phyloP scores from a whole-genome alignment of 2,329 filamentous ascomycete genomes.

The Dactylonectria estremocensis region DNA sequence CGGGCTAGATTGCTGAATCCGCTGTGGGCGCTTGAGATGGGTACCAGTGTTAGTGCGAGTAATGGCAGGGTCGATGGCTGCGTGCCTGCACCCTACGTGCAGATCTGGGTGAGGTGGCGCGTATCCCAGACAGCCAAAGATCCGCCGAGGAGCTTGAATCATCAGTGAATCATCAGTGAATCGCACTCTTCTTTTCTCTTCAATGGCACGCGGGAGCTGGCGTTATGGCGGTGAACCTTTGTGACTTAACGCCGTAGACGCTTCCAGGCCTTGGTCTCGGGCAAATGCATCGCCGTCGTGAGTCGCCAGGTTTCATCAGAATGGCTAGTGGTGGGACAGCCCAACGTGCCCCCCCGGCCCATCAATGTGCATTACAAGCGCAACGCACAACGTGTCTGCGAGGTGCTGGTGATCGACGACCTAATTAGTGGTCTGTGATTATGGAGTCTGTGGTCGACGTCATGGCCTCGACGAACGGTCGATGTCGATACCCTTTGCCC shows the following conservation, averaged over 20 bases:
- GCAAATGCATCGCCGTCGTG: neutral
- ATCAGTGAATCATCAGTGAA: neutral
- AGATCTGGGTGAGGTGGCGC: slow-evolving; percentile 35
- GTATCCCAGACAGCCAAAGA: slow-evolving; percentile 8
- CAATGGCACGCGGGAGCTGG: neutral
- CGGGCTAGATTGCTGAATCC: neutral
- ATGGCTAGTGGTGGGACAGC: neutral
- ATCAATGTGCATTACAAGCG: neutral
- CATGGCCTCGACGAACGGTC: slow-evolving; percentile 17
- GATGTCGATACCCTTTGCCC: slow-evolving; percentile 35
- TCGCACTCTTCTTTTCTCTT: neutral
- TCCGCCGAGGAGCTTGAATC: neutral
- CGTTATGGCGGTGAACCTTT: neutral
- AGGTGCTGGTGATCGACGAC: too few relatives aligned
- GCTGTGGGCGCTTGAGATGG: neutral
- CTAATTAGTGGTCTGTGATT: too few relatives aligned
- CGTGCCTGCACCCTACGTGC: slow-evolving; percentile 36
- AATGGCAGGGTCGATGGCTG: slow-evolving; percentile 35
- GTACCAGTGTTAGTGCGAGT: neutral
- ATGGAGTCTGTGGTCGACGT: neutral
- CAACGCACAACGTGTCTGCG: neutral
- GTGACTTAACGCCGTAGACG: neutral
- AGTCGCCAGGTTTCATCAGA: neutral
- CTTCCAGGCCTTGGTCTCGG: neutral
- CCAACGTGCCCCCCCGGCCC: neutral